phyloP scores from a whole-genome alignment of 164 flowering plant genomes.

The Aristolochia contorta region DNA sequence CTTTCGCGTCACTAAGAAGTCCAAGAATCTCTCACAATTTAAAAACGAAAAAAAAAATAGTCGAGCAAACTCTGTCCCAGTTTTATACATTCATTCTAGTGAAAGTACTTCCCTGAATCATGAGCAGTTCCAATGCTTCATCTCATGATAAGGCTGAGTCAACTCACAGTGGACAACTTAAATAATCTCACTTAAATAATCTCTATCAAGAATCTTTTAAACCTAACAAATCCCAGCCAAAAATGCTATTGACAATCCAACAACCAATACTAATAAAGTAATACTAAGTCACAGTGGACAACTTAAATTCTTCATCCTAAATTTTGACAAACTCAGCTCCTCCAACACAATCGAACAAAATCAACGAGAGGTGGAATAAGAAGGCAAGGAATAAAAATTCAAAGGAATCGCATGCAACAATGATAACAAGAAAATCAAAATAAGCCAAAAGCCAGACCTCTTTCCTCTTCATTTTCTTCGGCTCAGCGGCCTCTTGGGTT shows the following conservation, averaged over 20 bases:
- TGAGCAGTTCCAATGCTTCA: too few relatives aligned
- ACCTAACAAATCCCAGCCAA: background rate
- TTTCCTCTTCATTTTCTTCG: conserved; percentile 8
- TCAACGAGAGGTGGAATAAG: too few relatives aligned
- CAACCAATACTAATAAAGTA: background rate
- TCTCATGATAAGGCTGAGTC: too few relatives aligned
- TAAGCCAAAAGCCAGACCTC: background rate
- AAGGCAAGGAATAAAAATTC: background rate
- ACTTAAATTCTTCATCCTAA: background rate
- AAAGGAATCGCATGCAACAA: background rate
- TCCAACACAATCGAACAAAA: background rate
- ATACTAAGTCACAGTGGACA: background rate
- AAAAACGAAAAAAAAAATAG: too few relatives aligned
- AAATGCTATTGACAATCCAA: background rate
- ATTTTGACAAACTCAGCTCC: background rate
- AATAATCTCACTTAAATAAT: too few relatives aligned
- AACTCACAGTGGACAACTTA: too few relatives aligned
- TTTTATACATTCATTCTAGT: too few relatives aligned
- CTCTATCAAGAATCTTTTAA: too few relatives aligned
- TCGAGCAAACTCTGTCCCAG: too few relatives aligned
- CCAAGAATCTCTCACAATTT: too few relatives aligned
- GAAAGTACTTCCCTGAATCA: too few relatives aligned
- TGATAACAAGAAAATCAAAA: background rate
- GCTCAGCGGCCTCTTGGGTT: conserved; percentile 2
- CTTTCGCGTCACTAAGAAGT: too few relatives aligned